A percentile compares a stretch with the other conserved stretches of the same genome.
Conservation (phyloP, 208 protist species). For the Leishmania mexicana region DNA sequence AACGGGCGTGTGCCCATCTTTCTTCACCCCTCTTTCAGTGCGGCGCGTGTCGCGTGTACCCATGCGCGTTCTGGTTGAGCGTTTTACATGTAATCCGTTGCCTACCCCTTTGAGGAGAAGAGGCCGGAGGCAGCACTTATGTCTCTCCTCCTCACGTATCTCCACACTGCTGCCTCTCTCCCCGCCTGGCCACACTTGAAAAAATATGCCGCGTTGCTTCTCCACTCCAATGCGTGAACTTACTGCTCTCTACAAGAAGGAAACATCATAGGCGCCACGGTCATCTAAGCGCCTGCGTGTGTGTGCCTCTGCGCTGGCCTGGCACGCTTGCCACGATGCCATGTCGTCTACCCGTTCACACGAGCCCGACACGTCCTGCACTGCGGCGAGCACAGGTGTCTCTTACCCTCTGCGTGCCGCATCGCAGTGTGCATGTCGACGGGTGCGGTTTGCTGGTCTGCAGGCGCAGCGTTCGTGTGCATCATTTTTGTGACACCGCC, state of each 20-base stretch:
- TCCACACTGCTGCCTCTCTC: not conserved
- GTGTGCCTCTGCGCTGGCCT: not conserved
- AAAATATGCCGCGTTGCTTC: not conserved
- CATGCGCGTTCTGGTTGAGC: not conserved
- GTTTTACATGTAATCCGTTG: not conserved
- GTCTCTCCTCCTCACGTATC: not conserved
- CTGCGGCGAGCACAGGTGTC: not conserved
- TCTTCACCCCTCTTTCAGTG: not conserved
- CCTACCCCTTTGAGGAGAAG: not conserved
- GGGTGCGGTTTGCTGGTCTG: conserved; percentile 3
- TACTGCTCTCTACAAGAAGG: not conserved
- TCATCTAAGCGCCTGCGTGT: not conserved
- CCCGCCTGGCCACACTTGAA: not conserved
- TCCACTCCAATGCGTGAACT: not conserved
- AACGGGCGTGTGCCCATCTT: not conserved
- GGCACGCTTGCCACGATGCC: not conserved
- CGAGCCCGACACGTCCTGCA: not conserved
- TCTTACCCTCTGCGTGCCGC: not conserved
- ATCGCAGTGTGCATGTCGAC: not conserved
- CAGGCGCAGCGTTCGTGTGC: not conserved
- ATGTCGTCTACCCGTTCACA: not conserved
- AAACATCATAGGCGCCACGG: not conserved
- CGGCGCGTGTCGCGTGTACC: not conserved
- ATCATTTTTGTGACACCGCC: not conserved
- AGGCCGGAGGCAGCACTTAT: not conserved